Evolutionary conservation across 2,329 filamentous ascomycete species (phyloP), one percentile per base, ranked within the genome.

Genomic region (Talaromyces sp.): DNA sequence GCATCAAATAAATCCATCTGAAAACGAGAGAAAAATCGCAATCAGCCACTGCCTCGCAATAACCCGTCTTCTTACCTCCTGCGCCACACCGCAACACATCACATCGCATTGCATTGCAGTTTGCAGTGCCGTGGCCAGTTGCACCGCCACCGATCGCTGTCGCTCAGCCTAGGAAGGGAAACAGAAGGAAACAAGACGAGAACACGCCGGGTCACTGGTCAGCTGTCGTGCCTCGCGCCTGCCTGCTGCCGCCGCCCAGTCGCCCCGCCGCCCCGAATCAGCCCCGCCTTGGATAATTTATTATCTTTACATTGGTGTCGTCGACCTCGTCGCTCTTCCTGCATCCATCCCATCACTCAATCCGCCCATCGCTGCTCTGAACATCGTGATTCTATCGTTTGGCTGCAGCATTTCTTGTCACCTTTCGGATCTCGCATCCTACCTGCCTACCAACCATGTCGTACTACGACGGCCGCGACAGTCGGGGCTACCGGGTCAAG

Each of bases 401-500:
- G 30, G 63, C 57, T 58, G 30, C 55, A 60, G 63, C 61, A 57
- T 47, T 47, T 47, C 32, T 58, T 53, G n/a, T 55, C 19, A 27
- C 51, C 54, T 54, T 58, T 30, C 22, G 51, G 60, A 51, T 57
- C 53, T 42, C 44, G 42, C 44, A 33, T 36, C 59, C 55, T 15
- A 22, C 57, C 62, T 61, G 66, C 42, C 42, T 44, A 1, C n/a
- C 42, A 2, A 25, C 64, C 58, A 76, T 76, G 72, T 66, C 73
- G 36, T 76, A 75, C 66, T 74, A 76, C 69, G 61, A 63, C 44
- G 30, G 57, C 54, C 61, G 61, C n/a, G 60, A 75, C 60, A 69
- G 72, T 57, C 72, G 70, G 61, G 70, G 65, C 44, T 65, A 70
- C 47, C 64, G 68, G 58, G 58, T 68, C 42, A 67, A 68, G 56